Evolutionary conservation across 2,329 filamentous ascomycete genomes (phyloP), one percentile per base, ranked within the genome.

Genomic region (Colletotrichum ledebouriae): DNA sequence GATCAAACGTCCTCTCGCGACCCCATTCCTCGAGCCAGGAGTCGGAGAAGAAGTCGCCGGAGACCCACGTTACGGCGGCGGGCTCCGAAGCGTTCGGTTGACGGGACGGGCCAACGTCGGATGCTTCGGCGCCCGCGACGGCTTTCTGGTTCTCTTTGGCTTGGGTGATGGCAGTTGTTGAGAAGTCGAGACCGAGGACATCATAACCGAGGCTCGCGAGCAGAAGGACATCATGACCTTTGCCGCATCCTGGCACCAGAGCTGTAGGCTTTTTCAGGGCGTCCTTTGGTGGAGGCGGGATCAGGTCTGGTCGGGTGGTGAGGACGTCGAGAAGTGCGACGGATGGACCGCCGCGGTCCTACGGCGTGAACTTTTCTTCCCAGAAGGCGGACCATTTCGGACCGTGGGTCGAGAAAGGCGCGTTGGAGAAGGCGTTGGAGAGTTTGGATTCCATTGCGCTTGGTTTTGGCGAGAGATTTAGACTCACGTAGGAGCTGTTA

Each of bases 171-270:
- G 83, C 85, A 13, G 73, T 75, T 9, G 82, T 74, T 50, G 89
- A 90, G 63, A 87, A 85, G 75, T 97, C 94, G 2, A 97, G 79
- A 0, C 93, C 94, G 73, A 88, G 90, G 1, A 89, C 89, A 78
- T 97, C 91, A 76, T 92, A 96, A 1, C 94, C 94, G 74, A 90
- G 88, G 10, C 88, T 87, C 57, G 89, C 87, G 50, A 97, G 85
- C 42, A 97, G 83, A 10, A 93, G 83, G 2, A 94, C 92, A 79
- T 97, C 94, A 75, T 96, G 91, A 5, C 94, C 94, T 53, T 87
- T 86, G 0, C 94, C 94, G 78, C 94, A 97, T 5, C 93, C 94
- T 0, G 94, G 92, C 0, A 97, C 91, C 9, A 97, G 82, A 1
- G 90, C 93, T 64, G 61, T 69, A 4, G 61, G 66, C 47, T 34